Evolutionary conservation across 1,284 basidiomycete genomes (phyloP).

Genomic region (Marasmius tenuissimus): DNA sequence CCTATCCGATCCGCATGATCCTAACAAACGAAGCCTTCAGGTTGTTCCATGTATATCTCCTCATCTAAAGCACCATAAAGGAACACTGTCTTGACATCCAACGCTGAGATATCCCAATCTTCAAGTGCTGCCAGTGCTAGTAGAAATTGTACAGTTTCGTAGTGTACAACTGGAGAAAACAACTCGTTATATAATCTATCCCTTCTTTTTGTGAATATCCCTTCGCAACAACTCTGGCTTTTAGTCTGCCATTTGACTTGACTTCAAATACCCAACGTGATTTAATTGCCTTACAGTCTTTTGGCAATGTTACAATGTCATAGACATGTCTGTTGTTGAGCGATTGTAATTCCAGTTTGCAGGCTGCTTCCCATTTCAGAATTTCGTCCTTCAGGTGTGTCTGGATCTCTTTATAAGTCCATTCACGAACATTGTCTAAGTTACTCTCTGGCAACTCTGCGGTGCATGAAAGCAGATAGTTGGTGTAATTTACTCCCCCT

Average conservation of each 20-base stretch:
- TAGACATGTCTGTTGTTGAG: neutral
- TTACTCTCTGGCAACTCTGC: no score
- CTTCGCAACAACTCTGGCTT: neutral
- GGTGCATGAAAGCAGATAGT: no score
- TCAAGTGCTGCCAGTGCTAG: constrained; percentile 28
- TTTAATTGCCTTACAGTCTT: neutral
- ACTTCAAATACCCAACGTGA: neutral
- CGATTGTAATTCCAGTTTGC: neutral
- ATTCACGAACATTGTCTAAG: no score
- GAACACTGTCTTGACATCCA: constrained; percentile 38
- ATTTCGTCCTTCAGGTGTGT: neutral
- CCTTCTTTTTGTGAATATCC: neutral
- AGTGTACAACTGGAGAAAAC: neutral
- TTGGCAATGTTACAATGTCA: neutral
- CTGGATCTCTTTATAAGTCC: no score
- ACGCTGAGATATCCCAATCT: constrained; percentile 29
- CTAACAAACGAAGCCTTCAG: constrained; percentile 30
- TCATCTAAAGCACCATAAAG: constrained; percentile 35
- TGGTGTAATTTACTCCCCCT: no score
- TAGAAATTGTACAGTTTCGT: constrained; percentile 13
- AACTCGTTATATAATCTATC: neutral
- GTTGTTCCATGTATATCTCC: constrained; percentile 36
- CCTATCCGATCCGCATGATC: no score
- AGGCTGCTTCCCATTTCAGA: neutral
- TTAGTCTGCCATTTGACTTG: neutral